These are phyloP conservation scores for Xylaria sp. DNA, from an alignment of 2,329 filamentous ascomycete genomes.

Conservation along the genomic window DNA sequence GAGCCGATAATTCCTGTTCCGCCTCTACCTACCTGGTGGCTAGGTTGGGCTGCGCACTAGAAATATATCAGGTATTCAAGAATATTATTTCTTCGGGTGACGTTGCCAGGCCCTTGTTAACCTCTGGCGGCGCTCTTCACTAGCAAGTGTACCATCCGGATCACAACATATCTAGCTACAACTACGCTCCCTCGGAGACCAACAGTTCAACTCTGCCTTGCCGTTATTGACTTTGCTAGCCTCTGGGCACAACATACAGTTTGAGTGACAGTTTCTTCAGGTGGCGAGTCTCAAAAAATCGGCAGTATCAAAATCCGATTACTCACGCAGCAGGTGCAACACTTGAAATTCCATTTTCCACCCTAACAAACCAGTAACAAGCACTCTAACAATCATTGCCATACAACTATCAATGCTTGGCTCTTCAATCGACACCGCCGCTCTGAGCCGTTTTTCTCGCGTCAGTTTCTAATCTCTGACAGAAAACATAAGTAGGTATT, in stretches of 20 bases:
- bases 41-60: too few species aligned
- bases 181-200: too few species aligned
- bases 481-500: not conserved
- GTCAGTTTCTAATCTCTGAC: not conserved
- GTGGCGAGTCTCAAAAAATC: slow-evolving; percentile 1
- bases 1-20: not conserved
- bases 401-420: not conserved
- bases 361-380: too few species aligned
- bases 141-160: not conserved
- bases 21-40: not conserved
- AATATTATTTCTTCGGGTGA: too few species aligned
- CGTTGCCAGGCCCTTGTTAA: too few species aligned
- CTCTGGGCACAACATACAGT: not conserved
- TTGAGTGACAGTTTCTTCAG: not conserved
- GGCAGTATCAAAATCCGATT: slow-evolving; percentile 2
- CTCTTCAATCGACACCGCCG: not conserved
- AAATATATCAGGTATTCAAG: too few species aligned
- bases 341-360: too few species aligned
- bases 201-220: not conserved
- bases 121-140: too few species aligned
- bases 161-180: not conserved
- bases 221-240: not conserved
- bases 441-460: not conserved
- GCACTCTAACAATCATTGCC: too few species aligned
- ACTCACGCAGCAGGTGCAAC: not conserved